Percentiles rank a stretch among this genome's conserved stretches.
Evolutionary conservation across 305 asterid genomes (phyloP).

Genomic region (Striga hermonthica): DNA sequence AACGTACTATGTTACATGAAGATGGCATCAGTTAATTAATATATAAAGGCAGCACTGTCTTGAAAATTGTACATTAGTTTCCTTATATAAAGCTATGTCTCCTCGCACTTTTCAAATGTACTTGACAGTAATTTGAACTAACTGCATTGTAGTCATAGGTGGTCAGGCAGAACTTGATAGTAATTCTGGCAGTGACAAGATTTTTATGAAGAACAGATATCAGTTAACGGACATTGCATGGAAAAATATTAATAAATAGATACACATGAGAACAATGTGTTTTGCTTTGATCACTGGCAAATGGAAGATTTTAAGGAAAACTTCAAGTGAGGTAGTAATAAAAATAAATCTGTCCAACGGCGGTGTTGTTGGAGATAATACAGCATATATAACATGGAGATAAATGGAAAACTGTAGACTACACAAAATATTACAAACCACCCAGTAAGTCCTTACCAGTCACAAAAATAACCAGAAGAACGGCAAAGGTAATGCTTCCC

Average conservation of each 20-base stretch:
- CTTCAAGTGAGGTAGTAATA: neutral
- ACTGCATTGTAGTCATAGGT: constrained; percentile 3
- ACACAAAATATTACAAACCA: neutral
- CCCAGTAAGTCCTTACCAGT: constrained; percentile 49
- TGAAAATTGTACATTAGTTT: constrained; percentile 8
- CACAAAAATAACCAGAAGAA: constrained; percentile 82
- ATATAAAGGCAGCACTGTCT: neutral
- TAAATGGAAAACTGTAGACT: neutral
- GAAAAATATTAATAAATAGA: neutral
- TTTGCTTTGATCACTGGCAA: too few species aligned
- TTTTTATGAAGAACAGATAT: neutral
- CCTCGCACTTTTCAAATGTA: neutral
- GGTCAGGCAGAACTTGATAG: neutral
- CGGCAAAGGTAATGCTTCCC: constrained; percentile 94
- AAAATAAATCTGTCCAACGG: neutral
- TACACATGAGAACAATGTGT: too few species aligned
- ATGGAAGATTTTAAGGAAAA: too few species aligned
- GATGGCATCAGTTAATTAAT: neutral
- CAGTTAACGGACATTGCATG: neutral
- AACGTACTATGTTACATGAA: neutral
- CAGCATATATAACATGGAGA: neutral
- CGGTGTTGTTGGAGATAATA: neutral
- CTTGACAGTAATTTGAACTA: neutral
- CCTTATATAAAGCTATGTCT: constrained; percentile 11
- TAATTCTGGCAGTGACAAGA: constrained; percentile 1